phyloP scores from a whole-genome alignment of 2,329 filamentous ascomycete species.

The Verticillium nonalfalfae region DNA sequence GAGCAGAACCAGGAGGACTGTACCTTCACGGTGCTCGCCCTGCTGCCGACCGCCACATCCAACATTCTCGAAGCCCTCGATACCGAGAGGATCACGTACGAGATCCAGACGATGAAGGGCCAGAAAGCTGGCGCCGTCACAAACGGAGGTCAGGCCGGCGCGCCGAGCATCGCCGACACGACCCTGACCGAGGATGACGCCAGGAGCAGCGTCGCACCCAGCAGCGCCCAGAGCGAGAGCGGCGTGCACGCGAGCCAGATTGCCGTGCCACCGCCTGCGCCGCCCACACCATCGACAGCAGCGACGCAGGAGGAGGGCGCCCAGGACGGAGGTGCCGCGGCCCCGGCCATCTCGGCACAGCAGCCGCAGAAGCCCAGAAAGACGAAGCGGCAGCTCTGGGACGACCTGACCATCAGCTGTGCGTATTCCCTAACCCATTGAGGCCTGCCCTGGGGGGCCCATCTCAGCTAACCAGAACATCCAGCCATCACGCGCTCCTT shows the following conservation, averaged over 20 bases:
- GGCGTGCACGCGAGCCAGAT: slow-evolving; percentile 80
- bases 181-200: slow-evolving; percentile 79
- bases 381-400: slow-evolving; percentile 92
- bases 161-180: slow-evolving; percentile 57
- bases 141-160: slow-evolving; percentile 23
- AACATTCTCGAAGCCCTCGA: slow-evolving; percentile 84
- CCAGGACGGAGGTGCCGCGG: slow-evolving; percentile 9
- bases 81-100: slow-evolving; percentile 86
- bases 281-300: slow-evolving; percentile 40
- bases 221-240: slow-evolving; percentile 72
- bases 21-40: slow-evolving; percentile 93
- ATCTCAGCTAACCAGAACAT: slow-evolving; percentile 1
- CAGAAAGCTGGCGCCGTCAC: slow-evolving; percentile 27
- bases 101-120: slow-evolving; percentile 88
- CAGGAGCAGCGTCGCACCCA: slow-evolving; percentile 51
- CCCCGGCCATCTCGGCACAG: background rate
- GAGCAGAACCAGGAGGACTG: slow-evolving; percentile 99
- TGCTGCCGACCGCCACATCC: slow-evolving; percentile 84
- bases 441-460: background rate
- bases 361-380: slow-evolving; percentile 51
- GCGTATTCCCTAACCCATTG: slow-evolving; percentile 25
- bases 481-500: slow-evolving; percentile 84
- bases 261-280: slow-evolving; percentile 44
- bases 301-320: slow-evolving; percentile 26
- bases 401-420: slow-evolving; percentile 95